Conservation (phyloP, 169 alveolate species). For the Cytauxzoon felis region DNA sequence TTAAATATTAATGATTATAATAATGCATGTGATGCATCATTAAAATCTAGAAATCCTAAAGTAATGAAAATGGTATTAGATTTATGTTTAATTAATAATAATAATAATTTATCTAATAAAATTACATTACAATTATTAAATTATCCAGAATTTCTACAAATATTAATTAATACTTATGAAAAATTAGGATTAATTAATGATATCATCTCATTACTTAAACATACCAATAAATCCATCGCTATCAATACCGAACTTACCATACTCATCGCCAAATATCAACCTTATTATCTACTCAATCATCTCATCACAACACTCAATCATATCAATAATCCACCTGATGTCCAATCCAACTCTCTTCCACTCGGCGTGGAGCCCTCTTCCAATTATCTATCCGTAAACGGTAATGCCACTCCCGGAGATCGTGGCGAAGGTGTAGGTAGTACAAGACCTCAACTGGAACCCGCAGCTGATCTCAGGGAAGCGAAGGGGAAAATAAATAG, state of each 20-base stretch:
- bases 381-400: no score
- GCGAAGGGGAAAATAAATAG: no score
- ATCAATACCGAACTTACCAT: slow-evolving; percentile 98
- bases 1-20: slow-evolving; percentile 90
- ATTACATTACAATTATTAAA: slow-evolving; percentile 94
- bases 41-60: slow-evolving; percentile 97
- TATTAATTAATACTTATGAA: slow-evolving; percentile 65
- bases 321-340: background rate
- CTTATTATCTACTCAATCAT: slow-evolving; percentile 96
- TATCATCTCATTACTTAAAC: slow-evolving; percentile 55
- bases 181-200: slow-evolving; percentile 53
- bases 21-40: slow-evolving; percentile 97
- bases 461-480: no score
- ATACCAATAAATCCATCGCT: slow-evolving; percentile 59
- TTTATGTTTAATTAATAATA: slow-evolving; percentile 82
- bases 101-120: slow-evolving; percentile 88
- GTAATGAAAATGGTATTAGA: slow-evolving; percentile 88
- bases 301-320: slow-evolving; percentile 79
- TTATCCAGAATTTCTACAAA: slow-evolving; percentile 98
- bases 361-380: no score
- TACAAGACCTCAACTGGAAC: no score
- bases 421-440: no score
- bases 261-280: slow-evolving; percentile 95
- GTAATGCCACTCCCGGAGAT: no score
- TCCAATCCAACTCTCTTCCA: no score